Evolutionary conservation across 1,284 basidiomycete genomes (phyloP).

Genomic region (Sanghuangporus baumii): DNA sequence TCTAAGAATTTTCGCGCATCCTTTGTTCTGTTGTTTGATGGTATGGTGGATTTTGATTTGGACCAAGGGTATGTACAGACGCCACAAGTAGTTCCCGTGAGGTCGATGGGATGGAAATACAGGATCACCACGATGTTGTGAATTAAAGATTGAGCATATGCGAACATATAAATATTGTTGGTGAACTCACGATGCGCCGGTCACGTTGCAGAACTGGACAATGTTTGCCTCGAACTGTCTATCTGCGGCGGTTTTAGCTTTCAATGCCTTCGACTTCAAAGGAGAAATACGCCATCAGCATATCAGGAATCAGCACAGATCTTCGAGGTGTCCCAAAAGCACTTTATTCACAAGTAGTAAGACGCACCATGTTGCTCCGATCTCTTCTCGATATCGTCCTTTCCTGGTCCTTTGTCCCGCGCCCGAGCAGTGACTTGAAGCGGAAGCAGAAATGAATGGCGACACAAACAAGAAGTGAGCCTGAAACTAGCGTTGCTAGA

Average conservation of each 20-base stretch:
- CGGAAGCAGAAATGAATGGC: neutral
- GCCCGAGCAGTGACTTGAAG: neutral
- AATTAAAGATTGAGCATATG: neutral
- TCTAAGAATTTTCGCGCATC: constrained; percentile 74
- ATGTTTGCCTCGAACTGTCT: constrained; percentile 40
- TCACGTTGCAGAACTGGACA: constrained; percentile 57
- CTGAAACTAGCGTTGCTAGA: neutral
- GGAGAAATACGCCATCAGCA: neutral
- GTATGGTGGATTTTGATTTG: constrained; percentile 19
- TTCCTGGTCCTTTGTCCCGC: neutral
- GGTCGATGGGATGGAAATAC: constrained; percentile 3
- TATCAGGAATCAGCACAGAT: neutral
- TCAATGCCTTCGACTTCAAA: constrained; percentile 19
- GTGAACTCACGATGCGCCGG: constrained; percentile 60
- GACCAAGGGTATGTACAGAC: constrained; percentile 5
- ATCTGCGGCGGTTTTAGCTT: constrained; percentile 19
- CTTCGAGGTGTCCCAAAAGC: too few species aligned
- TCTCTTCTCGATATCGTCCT: neutral
- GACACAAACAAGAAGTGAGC: neutral
- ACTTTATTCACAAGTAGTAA: neutral
- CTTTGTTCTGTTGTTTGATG: constrained; percentile 35
- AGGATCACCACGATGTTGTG: neutral
- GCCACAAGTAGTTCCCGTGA: neutral
- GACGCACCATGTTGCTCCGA: neutral
- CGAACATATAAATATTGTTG: neutral